These are phyloP conservation scores for Nothophytophthora sp. DNA, from an alignment of 352 stramenopile genomes.

Conservation along the genomic window DNA sequence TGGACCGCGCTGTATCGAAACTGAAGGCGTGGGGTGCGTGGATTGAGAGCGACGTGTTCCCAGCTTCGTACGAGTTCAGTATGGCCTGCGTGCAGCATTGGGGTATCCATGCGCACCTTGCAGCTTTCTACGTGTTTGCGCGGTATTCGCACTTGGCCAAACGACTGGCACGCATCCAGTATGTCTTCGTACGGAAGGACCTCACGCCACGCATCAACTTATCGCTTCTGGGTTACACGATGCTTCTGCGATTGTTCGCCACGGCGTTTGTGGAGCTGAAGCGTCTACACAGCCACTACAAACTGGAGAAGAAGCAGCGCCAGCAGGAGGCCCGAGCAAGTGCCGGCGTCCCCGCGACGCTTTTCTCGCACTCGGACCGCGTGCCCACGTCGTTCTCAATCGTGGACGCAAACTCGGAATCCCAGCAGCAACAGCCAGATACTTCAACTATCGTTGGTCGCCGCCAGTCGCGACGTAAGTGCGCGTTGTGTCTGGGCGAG, in stretches of 20 bases:
- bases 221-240: constrained; percentile 80
- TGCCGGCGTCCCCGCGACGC: constrained; percentile 4
- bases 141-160: constrained; percentile 73
- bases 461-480: constrained; percentile 58
- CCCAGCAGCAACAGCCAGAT: constrained; percentile 1
- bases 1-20: constrained; percentile 50
- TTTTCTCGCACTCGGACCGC: constrained; percentile 37
- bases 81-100: constrained; percentile 49
- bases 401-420: neutral
- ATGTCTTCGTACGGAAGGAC: constrained; percentile 78
- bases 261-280: constrained; percentile 58
- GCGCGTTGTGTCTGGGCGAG: constrained; percentile 84
- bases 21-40: constrained; percentile 35
- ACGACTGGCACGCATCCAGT: constrained; percentile 66
- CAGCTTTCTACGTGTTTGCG: constrained; percentile 76
- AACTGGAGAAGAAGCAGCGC: constrained; percentile 46
- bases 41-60: constrained; percentile 51
- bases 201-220: constrained; percentile 58
- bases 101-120: constrained; percentile 58
- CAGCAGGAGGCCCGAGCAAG: constrained; percentile 27
- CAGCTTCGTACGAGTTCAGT: constrained; percentile 61
- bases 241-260: constrained; percentile 62
- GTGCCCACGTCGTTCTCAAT: constrained; percentile 37
- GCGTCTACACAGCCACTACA: constrained; percentile 44
- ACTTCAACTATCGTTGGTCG: neutral